These are phyloP conservation scores for Candida glucosophila DNA, from an alignment of 1,139 yeast genomes.

Conservation along the genomic window DNA sequence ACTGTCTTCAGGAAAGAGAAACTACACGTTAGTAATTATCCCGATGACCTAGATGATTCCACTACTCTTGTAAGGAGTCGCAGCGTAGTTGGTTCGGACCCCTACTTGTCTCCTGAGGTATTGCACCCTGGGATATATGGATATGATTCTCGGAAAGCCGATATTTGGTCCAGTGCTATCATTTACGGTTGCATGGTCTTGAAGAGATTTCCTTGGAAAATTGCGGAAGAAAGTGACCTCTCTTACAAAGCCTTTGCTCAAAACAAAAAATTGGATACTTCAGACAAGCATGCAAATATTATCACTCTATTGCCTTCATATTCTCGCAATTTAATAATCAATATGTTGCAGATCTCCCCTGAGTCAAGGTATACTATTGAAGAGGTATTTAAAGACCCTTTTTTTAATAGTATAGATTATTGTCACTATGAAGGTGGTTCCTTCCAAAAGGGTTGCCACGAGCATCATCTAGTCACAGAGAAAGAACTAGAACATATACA, in stretches of 20 bases:
- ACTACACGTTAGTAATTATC: constrained; percentile 14
- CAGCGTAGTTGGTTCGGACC: constrained; percentile 80
- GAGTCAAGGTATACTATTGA: constrained; percentile 20
- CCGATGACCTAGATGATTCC: constrained; percentile 13
- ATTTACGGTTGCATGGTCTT: constrained; percentile 69
- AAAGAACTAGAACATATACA: constrained; percentile 40
- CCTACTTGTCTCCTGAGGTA: constrained; percentile 74
- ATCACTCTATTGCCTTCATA: constrained; percentile 28
- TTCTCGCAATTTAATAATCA: constrained; percentile 24
- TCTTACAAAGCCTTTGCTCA: constrained; percentile 38
- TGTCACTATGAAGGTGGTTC: constrained; percentile 15
- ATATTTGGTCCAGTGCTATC: constrained; percentile 73
- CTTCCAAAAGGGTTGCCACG: constrained; percentile 24
- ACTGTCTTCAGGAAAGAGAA: constrained; percentile 44
- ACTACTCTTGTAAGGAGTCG: constrained; percentile 32
- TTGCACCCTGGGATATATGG: constrained; percentile 33
- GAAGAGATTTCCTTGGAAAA: constrained; percentile 72
- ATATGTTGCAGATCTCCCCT: constrained; percentile 25
- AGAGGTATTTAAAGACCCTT: constrained; percentile 22
- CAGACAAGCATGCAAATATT: constrained; percentile 18
- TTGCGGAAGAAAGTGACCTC: constrained; percentile 53
- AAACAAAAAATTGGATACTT: constrained; percentile 5
- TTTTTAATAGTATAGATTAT: constrained; percentile 17
- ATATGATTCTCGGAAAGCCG: constrained; percentile 67
- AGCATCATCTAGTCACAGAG: constrained; percentile 51